Evolutionary conservation across 2,329 filamentous ascomycete species (phyloP).

Genomic region (Fusarium secorum): DNA sequence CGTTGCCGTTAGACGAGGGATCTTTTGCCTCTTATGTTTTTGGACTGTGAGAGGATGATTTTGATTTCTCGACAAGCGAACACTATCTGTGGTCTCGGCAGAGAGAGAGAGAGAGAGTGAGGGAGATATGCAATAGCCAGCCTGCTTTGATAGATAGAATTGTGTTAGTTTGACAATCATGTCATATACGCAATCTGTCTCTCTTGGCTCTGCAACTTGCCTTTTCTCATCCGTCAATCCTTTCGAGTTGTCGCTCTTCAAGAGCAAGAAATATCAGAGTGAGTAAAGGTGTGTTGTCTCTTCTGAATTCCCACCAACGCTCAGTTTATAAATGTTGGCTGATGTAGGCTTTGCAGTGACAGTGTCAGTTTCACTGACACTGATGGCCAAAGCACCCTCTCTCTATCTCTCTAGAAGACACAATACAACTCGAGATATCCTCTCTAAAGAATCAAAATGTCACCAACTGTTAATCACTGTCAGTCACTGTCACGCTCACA

Average conservation of each 20-base stretch:
- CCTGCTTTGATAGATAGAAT: not conserved
- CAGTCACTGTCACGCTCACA: not conserved
- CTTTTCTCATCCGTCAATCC: not conserved
- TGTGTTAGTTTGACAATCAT: not conserved
- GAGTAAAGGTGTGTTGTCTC: not conserved
- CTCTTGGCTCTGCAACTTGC: slow-evolving; percentile 10
- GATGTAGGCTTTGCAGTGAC: not conserved
- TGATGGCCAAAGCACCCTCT: not conserved
- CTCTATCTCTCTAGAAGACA: not conserved
- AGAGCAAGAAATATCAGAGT: not conserved
- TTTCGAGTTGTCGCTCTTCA: not conserved
- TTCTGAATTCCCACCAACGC: not conserved
- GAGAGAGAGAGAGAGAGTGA: not conserved
- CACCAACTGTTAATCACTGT: not conserved
- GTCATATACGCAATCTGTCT: not conserved
- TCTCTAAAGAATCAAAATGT: not conserved
- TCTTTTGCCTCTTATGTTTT: not conserved
- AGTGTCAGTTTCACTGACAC: not conserved
- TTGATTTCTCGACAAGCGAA: not conserved
- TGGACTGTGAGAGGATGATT: not conserved
- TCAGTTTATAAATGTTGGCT: not conserved
- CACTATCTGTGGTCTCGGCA: not conserved
- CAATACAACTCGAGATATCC: not conserved
- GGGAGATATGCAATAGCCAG: not conserved
- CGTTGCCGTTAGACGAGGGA: not conserved